Base-by-base conservation (phyloP, 148 eudicot genomes). In the Persicaria tinctoria region DNA sequence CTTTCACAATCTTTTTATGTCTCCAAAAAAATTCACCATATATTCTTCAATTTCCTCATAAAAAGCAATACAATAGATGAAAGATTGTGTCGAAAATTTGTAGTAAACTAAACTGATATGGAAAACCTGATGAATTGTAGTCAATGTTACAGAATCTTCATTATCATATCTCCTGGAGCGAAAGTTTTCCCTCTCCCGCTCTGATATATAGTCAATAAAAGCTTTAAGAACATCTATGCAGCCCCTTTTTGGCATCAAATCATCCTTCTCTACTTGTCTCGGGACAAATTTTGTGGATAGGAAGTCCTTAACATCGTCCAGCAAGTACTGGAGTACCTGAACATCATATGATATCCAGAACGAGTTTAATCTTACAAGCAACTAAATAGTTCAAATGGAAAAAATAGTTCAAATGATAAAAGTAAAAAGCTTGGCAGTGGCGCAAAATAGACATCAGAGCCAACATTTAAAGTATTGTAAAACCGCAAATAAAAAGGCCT, bases 121-220 rank as follows among this genome's bases (percentile, higher is more conserved):
- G 53, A 74, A 46, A 79, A 93, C 98, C 98, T 93, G 98, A 85
- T 91, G 98, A 79, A 93, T 93, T 56, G 98, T 93, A 18, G 97
- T 91, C 66, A 93, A 83, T 75, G 93, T 91, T 62, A 91, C 95
- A 78, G 93, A 87, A 82, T 93, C 85, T 76, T 85, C 78, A 81
- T 93, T 93, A 50, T 93, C 89, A 80, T 78, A 89, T 79, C 89
- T 86, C 84, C 97, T 88, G 60, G 80, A 83, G 46, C 82, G 91
- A 75, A 93, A 93, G 73, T 90, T 93, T 59, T 90, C 98, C 75
- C 82, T 88, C 82, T 93, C 98, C 79, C 95, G 82, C 74, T 80
- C 98, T 78, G 93, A 85, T 73, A 91, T 82, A 74, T 82, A 88
- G 79, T 89, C 93, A 73, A 89, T 78, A 84, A 91, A 93, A 74